phyloP scores from a whole-genome alignment of 495 filamentous ascomycete genomes.

The Cladorrhinum samala region DNA sequence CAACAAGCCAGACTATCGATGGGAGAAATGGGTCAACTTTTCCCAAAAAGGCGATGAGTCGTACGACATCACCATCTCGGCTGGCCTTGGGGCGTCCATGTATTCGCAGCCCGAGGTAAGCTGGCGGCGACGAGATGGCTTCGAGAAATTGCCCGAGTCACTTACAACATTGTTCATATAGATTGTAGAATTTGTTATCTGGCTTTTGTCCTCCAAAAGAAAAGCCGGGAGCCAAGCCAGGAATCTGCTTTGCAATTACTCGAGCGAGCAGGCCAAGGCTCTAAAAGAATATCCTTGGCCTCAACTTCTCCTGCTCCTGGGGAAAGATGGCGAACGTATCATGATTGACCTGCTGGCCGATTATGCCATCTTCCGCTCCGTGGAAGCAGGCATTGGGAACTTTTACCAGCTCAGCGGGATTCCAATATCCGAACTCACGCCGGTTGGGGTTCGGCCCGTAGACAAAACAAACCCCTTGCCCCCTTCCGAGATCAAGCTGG shows the following conservation, averaged over 20 bases:
- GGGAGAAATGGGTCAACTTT: constrained; percentile 57
- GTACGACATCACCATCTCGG: constrained; percentile 40
- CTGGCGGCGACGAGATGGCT: not conserved
- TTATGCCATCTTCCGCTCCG: constrained; percentile 66
- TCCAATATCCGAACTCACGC: constrained; percentile 33
- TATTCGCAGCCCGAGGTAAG: constrained; percentile 58
- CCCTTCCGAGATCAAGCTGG: constrained; percentile 64
- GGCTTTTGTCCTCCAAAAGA: constrained; percentile 60
- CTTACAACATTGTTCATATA: constrained; percentile 27
- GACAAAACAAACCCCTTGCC: constrained; percentile 16
- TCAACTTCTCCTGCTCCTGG: constrained; percentile 62
- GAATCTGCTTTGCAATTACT: constrained; percentile 78
- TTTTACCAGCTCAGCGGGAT: constrained; percentile 75
- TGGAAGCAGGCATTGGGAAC: constrained; percentile 53
- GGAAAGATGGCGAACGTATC: constrained; percentile 68
- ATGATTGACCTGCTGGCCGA: constrained; percentile 77
- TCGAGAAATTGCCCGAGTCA: constrained; percentile 3
- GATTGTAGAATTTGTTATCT: constrained; percentile 82
- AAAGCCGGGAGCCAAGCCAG: constrained; percentile 47
- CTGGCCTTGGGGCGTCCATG: constrained; percentile 33
- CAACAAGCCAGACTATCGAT: constrained; percentile 34
- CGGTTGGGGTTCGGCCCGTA: constrained; percentile 10
- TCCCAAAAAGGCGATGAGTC: constrained; percentile 55
- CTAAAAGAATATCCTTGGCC: constrained; percentile 71
- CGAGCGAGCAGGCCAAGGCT: constrained; percentile 62